These are phyloP conservation scores for Candida saitoana DNA, from an alignment of 805 yeast genomes.

Conservation along the genomic window DNA sequence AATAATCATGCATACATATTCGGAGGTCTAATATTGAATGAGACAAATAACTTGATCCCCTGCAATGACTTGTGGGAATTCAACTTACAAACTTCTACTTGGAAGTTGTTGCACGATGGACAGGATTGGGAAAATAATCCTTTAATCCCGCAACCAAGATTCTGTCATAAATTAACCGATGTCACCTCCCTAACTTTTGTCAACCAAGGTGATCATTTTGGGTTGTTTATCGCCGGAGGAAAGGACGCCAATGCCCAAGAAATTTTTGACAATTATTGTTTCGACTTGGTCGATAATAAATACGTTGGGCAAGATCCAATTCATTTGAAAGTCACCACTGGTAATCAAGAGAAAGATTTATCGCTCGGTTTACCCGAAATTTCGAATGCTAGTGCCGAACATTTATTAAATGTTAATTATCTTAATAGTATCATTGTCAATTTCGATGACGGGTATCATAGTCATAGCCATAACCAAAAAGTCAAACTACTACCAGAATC, in stretches of 20 bases:
- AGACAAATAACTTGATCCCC: conserved; percentile 31
- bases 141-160: conserved; percentile 38
- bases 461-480: neutral
- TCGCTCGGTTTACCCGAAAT: conserved; percentile 12
- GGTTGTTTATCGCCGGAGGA: conserved; percentile 55
- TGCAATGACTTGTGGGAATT: conserved; percentile 69
- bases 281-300: conserved; percentile 40
- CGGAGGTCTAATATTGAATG: conserved; percentile 53
- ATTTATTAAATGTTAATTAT: conserved; percentile 26
- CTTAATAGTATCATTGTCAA: conserved; percentile 31
- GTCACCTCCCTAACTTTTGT: conserved; percentile 35
- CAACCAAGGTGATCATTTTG: conserved; percentile 39
- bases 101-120: conserved; percentile 49
- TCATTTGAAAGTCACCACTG: conserved; percentile 13
- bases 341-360: conserved; percentile 11
- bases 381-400: conserved; percentile 13
- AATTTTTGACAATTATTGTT: conserved; percentile 34
- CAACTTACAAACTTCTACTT: conserved; percentile 46
- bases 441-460: conserved; percentile 23
- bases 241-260: conserved; percentile 30
- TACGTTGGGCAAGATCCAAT: conserved; percentile 23
- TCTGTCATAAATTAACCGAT: conserved; percentile 48
- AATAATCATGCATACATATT: conserved; percentile 52
- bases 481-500: neutral
- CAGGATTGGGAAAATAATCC: conserved; percentile 15